Evolutionary conservation across 208 protist genomes (phyloP), one percentile per base, ranked within the genome.

Genomic region (Tetramitus jugosus): DNA sequence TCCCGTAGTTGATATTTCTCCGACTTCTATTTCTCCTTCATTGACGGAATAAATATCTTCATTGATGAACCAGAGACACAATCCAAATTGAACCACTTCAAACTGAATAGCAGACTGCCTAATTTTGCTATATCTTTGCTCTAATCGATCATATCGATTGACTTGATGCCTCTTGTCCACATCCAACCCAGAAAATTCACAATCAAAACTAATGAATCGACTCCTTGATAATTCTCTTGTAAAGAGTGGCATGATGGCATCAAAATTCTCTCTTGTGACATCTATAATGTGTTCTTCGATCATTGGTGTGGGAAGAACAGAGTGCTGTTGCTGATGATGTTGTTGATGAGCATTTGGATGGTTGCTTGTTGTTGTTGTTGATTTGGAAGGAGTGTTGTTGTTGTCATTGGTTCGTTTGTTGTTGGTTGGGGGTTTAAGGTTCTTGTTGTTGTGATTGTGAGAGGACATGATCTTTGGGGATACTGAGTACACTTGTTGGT

Each of bases 191-290:
- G 67, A 39, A 13, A 74, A 42, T 74, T 74, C 67, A 37, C 35
- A 17, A 74, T 74, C 67, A 6, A 74, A 39, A 37, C 14, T 35
- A 23, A 74, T 23, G 53, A 74, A 74, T 17, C 42, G 0, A 43
- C 7, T 29, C 1, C 26, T 68, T 14, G 62, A 37, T n/a, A 68
- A 13, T n/a, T 39, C 3, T 68, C 42, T 20, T 68, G 39, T 23
- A n/a, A 68, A 43, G 39, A 43, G 35, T 29, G 13, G 3, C 1
- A 68, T 43, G 6, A 39, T 43, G n/a, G 39, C 62, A 29, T 68
- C 62, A 43, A 68, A 68, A 68, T 68, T 68, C 29, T 39, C 17
- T 29, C 10, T 68, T n/a, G 62, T 68, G 42, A 68, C 62, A 68
- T 68, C 62, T 4, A 68, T 68, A 40, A 65, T 65, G n/a, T n/a